phyloP scores from a whole-genome alignment of 768 basidiomycete genomes.

The Hypholoma fasciculare region DNA sequence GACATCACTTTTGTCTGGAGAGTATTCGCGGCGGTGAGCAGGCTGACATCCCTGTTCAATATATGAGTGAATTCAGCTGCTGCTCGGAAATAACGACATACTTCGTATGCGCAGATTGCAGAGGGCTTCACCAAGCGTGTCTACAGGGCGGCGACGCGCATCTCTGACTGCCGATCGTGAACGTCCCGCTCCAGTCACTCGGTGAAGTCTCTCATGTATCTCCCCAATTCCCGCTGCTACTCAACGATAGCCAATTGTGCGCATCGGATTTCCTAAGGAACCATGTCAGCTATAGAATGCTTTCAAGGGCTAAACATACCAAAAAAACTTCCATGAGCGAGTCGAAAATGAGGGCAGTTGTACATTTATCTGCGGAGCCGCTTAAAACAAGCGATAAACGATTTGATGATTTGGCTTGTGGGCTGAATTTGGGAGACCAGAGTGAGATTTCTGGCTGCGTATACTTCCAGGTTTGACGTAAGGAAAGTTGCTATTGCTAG shows the following conservation, averaged over 20 bases:
- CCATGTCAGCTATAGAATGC: not conserved
- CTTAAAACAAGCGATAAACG: not conserved
- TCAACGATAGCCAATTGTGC: constrained; percentile 75
- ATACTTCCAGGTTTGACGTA: constrained; percentile 72
- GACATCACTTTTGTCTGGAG: not conserved
- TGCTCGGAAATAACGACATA: not conserved
- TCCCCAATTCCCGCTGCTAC: constrained; percentile 78
- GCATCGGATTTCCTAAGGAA: constrained; percentile 66
- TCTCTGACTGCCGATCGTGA: constrained; percentile 72
- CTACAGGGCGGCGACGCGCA: constrained; percentile 66
- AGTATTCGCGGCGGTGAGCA: not conserved
- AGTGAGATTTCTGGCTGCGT: constrained; percentile 83
- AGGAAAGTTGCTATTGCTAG: constrained; percentile 40
- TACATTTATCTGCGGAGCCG: constrained; percentile 49
- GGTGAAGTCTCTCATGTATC: constrained; percentile 76
- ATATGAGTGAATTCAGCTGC: not conserved
- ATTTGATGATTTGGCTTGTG: constrained; percentile 35
- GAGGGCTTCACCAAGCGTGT: constrained; percentile 45
- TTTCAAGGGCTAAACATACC: constrained; percentile 34
- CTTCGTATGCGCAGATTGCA: constrained; percentile 37
- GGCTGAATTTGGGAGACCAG: constrained; percentile 65
- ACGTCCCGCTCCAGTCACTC: constrained; percentile 82
- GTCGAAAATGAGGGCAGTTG: constrained; percentile 65
- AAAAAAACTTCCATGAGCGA: constrained; percentile 69
- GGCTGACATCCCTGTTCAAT: not conserved